phyloP scores from a whole-genome alignment of 192 early-diverging fungal species.

The Borealophlyctis nickersoniae region DNA sequence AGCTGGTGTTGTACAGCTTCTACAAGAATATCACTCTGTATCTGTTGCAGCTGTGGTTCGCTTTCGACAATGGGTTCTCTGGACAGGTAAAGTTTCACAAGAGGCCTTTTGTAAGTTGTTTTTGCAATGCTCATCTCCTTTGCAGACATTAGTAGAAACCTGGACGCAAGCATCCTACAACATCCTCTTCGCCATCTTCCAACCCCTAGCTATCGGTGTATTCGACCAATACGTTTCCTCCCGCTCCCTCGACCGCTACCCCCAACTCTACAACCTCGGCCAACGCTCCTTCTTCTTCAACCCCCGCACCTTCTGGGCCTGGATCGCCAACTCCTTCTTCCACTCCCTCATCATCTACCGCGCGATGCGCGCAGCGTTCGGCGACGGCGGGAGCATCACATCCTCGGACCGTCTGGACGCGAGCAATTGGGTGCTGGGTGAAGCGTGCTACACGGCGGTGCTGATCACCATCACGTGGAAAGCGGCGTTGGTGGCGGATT shows the following conservation, averaged over 20 bases:
- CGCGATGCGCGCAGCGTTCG: conserved; percentile 37
- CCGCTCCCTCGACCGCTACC: conserved; percentile 91
- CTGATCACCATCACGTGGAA: conserved; percentile 80
- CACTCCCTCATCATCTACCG: conserved; percentile 83
- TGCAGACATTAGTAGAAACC: conserved; percentile 92
- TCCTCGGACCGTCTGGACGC: conserved; percentile 58
- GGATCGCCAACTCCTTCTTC: conserved; percentile 86
- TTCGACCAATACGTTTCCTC: conserved; percentile 96
- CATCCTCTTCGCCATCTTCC: conserved; percentile 87
- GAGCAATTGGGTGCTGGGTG: conserved; percentile 83
- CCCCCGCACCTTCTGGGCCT: conserved; percentile 85
- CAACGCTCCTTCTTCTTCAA: conserved; percentile 68
- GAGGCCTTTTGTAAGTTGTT: not conserved
- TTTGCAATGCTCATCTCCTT: not conserved
- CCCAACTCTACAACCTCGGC: conserved; percentile 83
- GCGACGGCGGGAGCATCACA: conserved; percentile 57
- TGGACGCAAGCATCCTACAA: conserved; percentile 93
- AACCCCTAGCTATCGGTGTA: conserved; percentile 90
- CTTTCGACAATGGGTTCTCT: conserved; percentile 93
- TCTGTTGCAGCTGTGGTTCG: conserved; percentile 96
- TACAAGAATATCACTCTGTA: conserved; percentile 99
- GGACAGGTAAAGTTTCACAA: conserved; percentile 50
- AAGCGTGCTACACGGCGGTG: conserved; percentile 75
- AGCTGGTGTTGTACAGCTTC: conserved; percentile 95
- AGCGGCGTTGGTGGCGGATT: conserved; percentile 78